Conservation (phyloP, 2,329 filamentous ascomycete genomes). For the Mycosphaerelloides madeirae region DNA sequence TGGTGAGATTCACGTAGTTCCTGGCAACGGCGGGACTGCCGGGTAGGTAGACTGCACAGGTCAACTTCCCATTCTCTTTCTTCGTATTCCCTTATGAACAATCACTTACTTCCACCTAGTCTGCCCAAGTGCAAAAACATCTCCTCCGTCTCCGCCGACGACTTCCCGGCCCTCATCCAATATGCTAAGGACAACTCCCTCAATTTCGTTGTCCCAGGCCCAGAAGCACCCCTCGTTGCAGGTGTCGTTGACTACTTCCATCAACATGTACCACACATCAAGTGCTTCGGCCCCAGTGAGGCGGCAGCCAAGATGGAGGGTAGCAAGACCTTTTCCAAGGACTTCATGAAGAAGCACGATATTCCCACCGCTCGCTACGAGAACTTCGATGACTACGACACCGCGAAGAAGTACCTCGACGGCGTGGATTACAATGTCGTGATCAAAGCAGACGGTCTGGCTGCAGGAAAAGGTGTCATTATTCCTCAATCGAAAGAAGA, state of each 20-base stretch:
- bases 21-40: conserved; percentile 84
- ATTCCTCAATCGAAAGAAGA: conserved; percentile 78
- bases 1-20: conserved; percentile 63
- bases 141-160: conserved; percentile 61
- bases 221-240: conserved; percentile 88
- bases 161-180: conserved; percentile 71
- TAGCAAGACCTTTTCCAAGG: conserved; percentile 94
- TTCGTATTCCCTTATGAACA: neutral
- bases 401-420: conserved; percentile 61
- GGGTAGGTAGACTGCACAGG: conserved; percentile 27
- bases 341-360: conserved; percentile 88
- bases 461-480: conserved; percentile 93
- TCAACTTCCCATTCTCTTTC: too few relatives aligned
- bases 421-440: conserved; percentile 68
- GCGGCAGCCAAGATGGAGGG: conserved; percentile 87
- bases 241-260: conserved; percentile 83
- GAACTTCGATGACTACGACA: conserved; percentile 59
- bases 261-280: conserved; percentile 48
- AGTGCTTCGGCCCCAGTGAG: conserved; percentile 79
- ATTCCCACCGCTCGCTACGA: conserved; percentile 89
- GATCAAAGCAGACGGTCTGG: conserved; percentile 89
- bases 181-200: conserved; percentile 69
- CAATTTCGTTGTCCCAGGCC: conserved; percentile 83
- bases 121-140: conserved; percentile 54
- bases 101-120: conserved; percentile 19